Percentiles rank a stretch among this genome's conserved stretches.
Conservation (phyloP, 73 alveolate genomes). For the Paramecium tetraurelia region DNA sequence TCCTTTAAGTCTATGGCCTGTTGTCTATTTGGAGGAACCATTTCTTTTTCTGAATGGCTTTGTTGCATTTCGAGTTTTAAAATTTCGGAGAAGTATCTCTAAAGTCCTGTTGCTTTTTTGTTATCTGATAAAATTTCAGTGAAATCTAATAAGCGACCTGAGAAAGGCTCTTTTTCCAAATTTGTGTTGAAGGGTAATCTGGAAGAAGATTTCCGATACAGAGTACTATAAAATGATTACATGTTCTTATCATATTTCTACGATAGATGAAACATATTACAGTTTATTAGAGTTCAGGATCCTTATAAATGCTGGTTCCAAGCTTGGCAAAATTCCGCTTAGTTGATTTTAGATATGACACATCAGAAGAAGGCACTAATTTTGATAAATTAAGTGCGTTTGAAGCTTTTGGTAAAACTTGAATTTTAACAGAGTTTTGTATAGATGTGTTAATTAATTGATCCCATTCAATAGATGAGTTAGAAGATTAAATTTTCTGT, state of each 20-base stretch:
- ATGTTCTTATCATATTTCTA: constrained; percentile 30
- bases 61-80: not conserved
- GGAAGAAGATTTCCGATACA: not conserved
- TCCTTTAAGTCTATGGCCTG: constrained; percentile 27
- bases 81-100: constrained; percentile 11
- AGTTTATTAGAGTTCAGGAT: not conserved
- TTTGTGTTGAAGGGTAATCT: not conserved
- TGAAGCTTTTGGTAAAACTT: not conserved
- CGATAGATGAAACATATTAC: not conserved
- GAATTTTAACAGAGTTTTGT: not conserved
- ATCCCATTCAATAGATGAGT: constrained; percentile 41
- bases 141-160: not conserved
- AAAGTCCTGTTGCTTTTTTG: not conserved
- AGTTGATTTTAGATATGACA: constrained; percentile 3
- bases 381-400: not conserved
- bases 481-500: not conserved
- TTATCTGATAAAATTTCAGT: not conserved
- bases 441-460: not conserved
- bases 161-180: not conserved
- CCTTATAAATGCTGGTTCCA: constrained; percentile 38
- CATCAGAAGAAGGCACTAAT: not conserved
- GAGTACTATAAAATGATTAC: not conserved
- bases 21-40: constrained; percentile 45
- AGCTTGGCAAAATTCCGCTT: not conserved
- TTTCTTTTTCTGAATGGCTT: not conserved